Conservation (phyloP, 768 basidiomycete species). For the Suillus subaureus region DNA sequence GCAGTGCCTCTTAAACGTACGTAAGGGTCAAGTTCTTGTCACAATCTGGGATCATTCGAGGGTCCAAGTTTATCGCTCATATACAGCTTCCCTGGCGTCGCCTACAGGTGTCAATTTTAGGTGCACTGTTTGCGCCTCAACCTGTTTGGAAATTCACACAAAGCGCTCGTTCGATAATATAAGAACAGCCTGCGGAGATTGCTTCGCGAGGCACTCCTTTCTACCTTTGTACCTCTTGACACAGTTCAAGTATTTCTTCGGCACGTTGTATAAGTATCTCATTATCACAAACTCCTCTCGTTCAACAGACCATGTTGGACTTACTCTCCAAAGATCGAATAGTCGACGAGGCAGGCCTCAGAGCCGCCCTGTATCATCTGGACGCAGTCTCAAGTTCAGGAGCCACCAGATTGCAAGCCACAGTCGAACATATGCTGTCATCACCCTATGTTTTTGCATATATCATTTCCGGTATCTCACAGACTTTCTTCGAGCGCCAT, state of each 20-base stretch:
- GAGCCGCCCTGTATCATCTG: conserved; percentile 18
- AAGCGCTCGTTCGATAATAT: neutral
- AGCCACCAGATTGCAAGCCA: conserved; percentile 22
- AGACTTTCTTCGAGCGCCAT: neutral
- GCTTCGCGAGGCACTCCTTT: neutral
- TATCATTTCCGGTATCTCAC: conserved; percentile 29
- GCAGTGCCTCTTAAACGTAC: neutral
- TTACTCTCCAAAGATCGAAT: conserved; percentile 13
- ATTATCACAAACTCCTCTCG: neutral
- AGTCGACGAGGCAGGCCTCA: conserved; percentile 21
- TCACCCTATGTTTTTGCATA: conserved; percentile 30
- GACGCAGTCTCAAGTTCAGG: conserved; percentile 29
- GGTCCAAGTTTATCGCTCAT: conserved; percentile 3
- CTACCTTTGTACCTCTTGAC: neutral
- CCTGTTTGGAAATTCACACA: neutral
- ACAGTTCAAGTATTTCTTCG: neutral
- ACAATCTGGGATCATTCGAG: conserved; percentile 1
- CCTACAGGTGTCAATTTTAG: neutral
- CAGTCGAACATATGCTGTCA: conserved; percentile 31
- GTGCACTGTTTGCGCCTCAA: neutral
- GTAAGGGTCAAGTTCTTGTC: neutral
- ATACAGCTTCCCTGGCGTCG: neutral
- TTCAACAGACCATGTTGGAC: conserved; percentile 1
- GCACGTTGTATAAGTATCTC: neutral
- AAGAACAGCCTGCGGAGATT: neutral